A percentile compares a stretch with the other conserved stretches of the same genome.
Evolutionary conservation across 352 stramenopile species (phyloP).

Genomic region (Phytophthora idaei): DNA sequence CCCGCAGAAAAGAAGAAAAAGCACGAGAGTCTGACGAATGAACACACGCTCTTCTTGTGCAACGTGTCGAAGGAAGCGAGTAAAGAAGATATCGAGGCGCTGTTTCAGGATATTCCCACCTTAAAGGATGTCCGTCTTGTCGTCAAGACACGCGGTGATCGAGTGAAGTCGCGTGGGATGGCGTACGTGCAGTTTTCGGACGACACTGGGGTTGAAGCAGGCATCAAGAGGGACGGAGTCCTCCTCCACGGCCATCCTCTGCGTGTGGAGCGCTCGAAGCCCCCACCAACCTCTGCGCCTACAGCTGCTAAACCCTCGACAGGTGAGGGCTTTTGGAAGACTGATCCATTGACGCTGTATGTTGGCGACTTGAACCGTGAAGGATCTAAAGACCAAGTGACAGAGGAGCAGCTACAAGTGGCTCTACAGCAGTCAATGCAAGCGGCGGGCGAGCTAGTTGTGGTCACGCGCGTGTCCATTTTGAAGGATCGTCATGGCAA

Average conservation of each 20-base stretch:
- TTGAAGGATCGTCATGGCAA: constrained; percentile 61
- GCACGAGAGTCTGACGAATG: constrained; percentile 54
- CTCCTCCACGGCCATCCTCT: constrained; percentile 48
- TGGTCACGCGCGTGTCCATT: constrained; percentile 56
- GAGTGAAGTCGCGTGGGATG: constrained; percentile 74
- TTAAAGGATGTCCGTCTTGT: constrained; percentile 70
- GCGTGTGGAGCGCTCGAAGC: constrained; percentile 60
- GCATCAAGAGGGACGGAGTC: constrained; percentile 38
- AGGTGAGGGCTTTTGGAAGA: constrained; percentile 49
- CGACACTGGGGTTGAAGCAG: constrained; percentile 44
- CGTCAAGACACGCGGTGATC: constrained; percentile 61
- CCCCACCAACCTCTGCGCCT: constrained; percentile 28
- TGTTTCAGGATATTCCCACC: constrained; percentile 54
- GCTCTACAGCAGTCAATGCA: constrained; percentile 51
- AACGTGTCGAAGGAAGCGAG: constrained; percentile 67
- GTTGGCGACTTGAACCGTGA: constrained; percentile 50
- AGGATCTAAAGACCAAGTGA: constrained; percentile 39
- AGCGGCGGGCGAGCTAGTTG: constrained; percentile 30
- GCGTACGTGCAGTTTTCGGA: constrained; percentile 74
- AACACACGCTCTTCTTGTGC: constrained; percentile 72
- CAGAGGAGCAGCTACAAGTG: constrained; percentile 43
- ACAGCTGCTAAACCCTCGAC: constrained; percentile 7
- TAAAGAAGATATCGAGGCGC: constrained; percentile 50
- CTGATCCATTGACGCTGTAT: constrained; percentile 60
- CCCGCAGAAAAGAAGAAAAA: constrained; percentile 36